Evolutionary conservation across 306 rosid species (phyloP), one percentile per base, ranked within the genome.

Genomic region (Vachellia collinsii): DNA sequence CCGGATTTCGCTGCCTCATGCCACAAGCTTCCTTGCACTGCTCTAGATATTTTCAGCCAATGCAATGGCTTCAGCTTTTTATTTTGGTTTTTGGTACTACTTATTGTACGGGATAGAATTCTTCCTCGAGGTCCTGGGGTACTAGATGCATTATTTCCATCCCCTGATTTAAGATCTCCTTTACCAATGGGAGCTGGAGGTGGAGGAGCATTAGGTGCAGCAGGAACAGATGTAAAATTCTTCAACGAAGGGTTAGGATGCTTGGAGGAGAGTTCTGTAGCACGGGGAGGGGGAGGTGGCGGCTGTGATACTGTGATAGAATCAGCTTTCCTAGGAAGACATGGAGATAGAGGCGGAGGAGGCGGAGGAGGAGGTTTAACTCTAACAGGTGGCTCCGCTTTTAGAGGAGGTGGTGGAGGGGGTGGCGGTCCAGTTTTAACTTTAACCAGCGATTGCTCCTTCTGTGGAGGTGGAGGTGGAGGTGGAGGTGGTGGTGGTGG

Each of bases 1-100:
- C 92, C 91, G 77, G 84, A 85, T 82, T 93, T 94, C 70, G 88
- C 93, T n/a, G 97, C 76, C 87, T 94, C 99, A 14, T 88, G 97
- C 99, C 99, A 94, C 84, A 94, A 83, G 85, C 97, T 94, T 87
- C 99, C 99, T 78, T 87, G 89, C 73, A 87, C 90, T 70, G 97
- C 97, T 88, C 93, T 90, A 8, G 97, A 81, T 79, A 94, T 54
- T 81, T 94, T 94, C 85, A 91, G 81, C 99, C 99, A 94, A 82
- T 94, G 95, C 88, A 94, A 82, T 29, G 97, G 99, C 86, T 93
- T 94, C 93, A 94, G 72, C 82, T 90, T 94, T 84, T 93, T 94
- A 61, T 87, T 51, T 82, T 85, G 82, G 76, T 74, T 77, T 74
- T 82, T 94, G 70, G 92, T 83, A 78, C 43, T 23, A 72, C 29